phyloP scores from a whole-genome alignment of 2,329 filamentous ascomycete genomes.

The Ascocoryne sarcoides region DNA sequence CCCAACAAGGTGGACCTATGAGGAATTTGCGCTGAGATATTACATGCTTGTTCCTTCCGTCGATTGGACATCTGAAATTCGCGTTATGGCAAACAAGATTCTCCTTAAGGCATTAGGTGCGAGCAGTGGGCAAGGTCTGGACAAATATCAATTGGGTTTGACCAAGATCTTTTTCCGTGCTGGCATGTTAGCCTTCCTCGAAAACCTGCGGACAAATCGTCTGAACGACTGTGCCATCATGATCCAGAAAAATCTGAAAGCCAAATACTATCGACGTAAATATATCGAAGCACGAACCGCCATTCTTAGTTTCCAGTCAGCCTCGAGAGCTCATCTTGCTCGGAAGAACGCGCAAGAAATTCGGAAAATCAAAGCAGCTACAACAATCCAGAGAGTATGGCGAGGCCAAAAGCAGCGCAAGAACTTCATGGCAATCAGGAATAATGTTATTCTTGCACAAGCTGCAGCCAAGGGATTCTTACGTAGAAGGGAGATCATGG shows the following conservation, averaged over 20 bases:
- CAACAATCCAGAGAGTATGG: constrained; percentile 93
- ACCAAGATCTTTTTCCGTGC: constrained; percentile 99
- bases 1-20: constrained; percentile 96
- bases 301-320: constrained; percentile 71
- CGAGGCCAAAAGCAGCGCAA: constrained; percentile 85
- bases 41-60: constrained; percentile 93
- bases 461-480: constrained; percentile 87
- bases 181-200: constrained; percentile 95
- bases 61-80: constrained; percentile 88
- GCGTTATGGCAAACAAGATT: constrained; percentile 89
- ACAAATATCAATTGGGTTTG: constrained; percentile 95
- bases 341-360: constrained; percentile 71
- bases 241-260: constrained; percentile 96
- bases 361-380: constrained; percentile 77
- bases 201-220: constrained; percentile 83
- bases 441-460: constrained; percentile 80
- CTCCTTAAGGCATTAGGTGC: constrained; percentile 79
- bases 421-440: constrained; percentile 66
- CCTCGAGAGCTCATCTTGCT: constrained; percentile 68
- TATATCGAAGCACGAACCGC: constrained; percentile 81
- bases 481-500: constrained; percentile 82
- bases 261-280: constrained; percentile 88
- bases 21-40: constrained; percentile 94
- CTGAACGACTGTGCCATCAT: constrained; percentile 91
- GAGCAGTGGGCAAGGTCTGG: constrained; percentile 61